phyloP scores from a whole-genome alignment of 495 filamentous ascomycete species.

The Tetracladium marchalianum region DNA sequence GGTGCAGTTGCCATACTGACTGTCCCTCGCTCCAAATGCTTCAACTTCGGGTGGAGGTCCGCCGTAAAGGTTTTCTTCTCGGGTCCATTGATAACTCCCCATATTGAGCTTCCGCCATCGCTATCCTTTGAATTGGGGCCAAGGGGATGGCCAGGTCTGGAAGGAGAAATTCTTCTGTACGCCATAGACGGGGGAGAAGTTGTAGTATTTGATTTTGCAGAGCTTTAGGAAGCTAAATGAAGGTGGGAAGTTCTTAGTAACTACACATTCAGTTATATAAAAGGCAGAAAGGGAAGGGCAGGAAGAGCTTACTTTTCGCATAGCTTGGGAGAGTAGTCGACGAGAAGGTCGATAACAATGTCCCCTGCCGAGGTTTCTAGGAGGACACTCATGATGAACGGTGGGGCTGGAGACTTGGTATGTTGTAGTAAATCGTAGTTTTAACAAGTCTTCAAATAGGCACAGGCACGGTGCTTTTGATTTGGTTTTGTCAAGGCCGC shows the following conservation, averaged over 20 bases:
- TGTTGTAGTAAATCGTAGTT: too few relatives aligned
- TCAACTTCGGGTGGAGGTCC: constrained; percentile 71
- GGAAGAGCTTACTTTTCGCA: constrained; percentile 72
- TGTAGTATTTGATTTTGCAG: constrained; percentile 97
- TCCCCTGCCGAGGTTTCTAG: constrained; percentile 88
- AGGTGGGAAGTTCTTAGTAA: constrained; percentile 37
- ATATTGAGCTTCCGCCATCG: constrained; percentile 86
- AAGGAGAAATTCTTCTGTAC: constrained; percentile 90
- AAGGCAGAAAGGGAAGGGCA: constrained; percentile 4
- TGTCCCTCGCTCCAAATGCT: constrained; percentile 76
- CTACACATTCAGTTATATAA: constrained; percentile 11
- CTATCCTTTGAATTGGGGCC: constrained; percentile 73
- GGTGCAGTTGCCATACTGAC: constrained; percentile 91
- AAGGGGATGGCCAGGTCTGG: constrained; percentile 87
- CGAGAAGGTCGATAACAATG: constrained; percentile 83
- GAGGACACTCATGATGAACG: constrained; percentile 55
- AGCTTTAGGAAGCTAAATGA: constrained; percentile 82
- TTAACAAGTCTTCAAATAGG: too few relatives aligned
- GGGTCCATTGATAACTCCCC: constrained; percentile 68
- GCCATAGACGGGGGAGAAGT: constrained; percentile 81
- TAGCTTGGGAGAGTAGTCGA: constrained; percentile 75
- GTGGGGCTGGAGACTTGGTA: background rate
- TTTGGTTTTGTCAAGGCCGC: too few relatives aligned
- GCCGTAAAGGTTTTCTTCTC: constrained; percentile 73
- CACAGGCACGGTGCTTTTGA: too few relatives aligned